These are phyloP conservation scores for Claviceps sp. DNA, from an alignment of 2,329 filamentous ascomycete genomes.

Conservation along the genomic window DNA sequence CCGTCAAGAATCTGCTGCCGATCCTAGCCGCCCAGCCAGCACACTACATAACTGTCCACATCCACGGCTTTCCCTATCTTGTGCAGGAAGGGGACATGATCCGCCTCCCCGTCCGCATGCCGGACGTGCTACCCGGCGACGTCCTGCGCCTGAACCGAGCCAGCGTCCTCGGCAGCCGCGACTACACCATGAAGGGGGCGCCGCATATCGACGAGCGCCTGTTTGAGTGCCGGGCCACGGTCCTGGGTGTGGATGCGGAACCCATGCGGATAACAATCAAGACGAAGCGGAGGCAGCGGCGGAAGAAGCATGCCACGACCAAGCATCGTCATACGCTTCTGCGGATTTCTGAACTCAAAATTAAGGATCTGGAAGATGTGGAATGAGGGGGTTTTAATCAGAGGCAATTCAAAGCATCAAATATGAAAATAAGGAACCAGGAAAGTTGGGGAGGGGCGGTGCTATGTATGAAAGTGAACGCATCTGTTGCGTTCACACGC, in stretches of 20 bases:
- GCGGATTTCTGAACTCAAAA: conserved; percentile 66
- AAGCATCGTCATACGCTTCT: conserved; percentile 86
- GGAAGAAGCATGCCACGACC: conserved; percentile 65
- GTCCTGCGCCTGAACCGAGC: conserved; percentile 79
- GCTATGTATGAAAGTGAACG: neutral
- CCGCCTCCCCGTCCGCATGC: conserved; percentile 69
- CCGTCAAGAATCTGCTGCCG: conserved; percentile 50
- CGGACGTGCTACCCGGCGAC: conserved; percentile 65
- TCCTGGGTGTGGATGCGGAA: conserved; percentile 73
- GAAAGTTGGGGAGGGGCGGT: too few relatives aligned
- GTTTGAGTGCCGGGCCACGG: conserved; percentile 74
- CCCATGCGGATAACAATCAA: conserved; percentile 66
- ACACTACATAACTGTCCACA: conserved; percentile 69
- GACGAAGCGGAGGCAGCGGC: conserved; percentile 64
- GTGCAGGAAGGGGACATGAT: conserved; percentile 63
- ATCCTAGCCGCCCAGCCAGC: conserved; percentile 57
- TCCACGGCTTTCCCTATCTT: conserved; percentile 69
- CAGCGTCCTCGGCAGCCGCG: conserved; percentile 66
- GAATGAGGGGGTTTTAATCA: conserved; percentile 4
- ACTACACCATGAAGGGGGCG: conserved; percentile 74
- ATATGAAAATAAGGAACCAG: too few relatives aligned
- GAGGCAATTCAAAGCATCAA: too few relatives aligned
- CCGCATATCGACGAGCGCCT: conserved; percentile 74
- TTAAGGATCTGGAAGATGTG: conserved; percentile 34
- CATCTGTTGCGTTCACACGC: neutral